Percentiles rank a stretch among this genome's conserved stretches.
Evolutionary conservation across 2,329 filamentous ascomycete genomes (phyloP).

Genomic region (Ceratocystis eucalypticola): DNA sequence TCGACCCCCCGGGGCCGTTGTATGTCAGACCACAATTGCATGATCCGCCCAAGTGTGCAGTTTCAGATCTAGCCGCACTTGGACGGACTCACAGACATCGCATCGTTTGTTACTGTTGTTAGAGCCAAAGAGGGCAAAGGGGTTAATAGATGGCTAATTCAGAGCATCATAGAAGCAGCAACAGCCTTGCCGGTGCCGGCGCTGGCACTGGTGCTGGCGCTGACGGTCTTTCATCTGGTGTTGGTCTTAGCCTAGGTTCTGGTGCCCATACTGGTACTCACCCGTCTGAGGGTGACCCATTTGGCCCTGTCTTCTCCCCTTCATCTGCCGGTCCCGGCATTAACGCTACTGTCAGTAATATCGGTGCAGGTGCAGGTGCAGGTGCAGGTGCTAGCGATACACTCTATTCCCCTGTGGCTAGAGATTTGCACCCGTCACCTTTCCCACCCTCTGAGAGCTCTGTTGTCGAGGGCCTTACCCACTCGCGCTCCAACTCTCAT

Average conservation of each 20-base stretch:
- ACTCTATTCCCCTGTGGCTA: slow-evolving; percentile 11
- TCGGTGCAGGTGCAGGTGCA: too few species aligned
- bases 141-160: slow-evolving; percentile 11
- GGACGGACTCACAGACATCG: not conserved
- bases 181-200: not conserved
- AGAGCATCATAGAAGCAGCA: not conserved
- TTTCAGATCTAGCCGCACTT: slow-evolving; percentile 7
- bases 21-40: slow-evolving; percentile 20
- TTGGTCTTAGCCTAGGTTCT: not conserved
- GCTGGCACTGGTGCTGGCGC: not conserved
- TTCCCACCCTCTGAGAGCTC: not conserved
- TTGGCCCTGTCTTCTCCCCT: not conserved
- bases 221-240: not conserved
- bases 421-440: slow-evolving; percentile 11
- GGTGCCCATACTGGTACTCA: slow-evolving; percentile 7
- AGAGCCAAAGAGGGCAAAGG: not conserved
- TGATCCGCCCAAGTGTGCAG: slow-evolving; percentile 12
- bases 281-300: slow-evolving; percentile 1
- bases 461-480: not conserved
- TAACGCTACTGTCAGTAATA: not conserved
- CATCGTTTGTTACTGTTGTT: not conserved
- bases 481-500: not conserved
- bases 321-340: slow-evolving; percentile 1
- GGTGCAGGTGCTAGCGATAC: not conserved
- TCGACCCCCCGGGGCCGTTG: slow-evolving; percentile 15